These are phyloP conservation scores for Cudoniella acicularis DNA, from an alignment of 495 filamentous ascomycete genomes.

Conservation along the genomic window DNA sequence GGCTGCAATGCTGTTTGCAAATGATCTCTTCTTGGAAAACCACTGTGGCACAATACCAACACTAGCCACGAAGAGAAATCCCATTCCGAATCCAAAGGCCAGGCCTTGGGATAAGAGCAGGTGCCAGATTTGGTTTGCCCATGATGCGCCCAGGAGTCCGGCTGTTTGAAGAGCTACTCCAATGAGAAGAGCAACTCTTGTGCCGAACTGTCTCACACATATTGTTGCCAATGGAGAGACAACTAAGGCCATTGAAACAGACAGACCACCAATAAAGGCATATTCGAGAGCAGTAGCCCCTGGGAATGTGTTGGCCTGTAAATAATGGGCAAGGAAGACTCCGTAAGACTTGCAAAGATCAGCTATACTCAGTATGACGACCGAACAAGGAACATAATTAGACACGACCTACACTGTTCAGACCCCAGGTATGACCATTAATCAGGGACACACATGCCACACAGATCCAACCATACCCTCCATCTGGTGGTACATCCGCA, in stretches of 20 bases:
- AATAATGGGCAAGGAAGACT: conserved; percentile 62
- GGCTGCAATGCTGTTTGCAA: conserved; percentile 65
- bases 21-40: conserved; percentile 59
- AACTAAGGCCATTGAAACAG: conserved; percentile 55
- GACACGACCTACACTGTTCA: conserved; percentile 25
- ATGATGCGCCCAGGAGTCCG: conserved; percentile 54
- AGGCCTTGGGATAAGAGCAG: conserved; percentile 68
- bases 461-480: conserved; percentile 56
- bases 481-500: conserved; percentile 38
- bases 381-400: not conserved
- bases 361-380: conserved; percentile 6
- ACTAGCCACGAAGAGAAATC: conserved; percentile 65
- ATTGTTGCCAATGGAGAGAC: conserved; percentile 56
- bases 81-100: conserved; percentile 68
- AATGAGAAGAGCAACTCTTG: conserved; percentile 46
- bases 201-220: conserved; percentile 46
- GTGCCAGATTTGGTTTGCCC: conserved; percentile 58
- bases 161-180: conserved; percentile 52
- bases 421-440: conserved; percentile 31
- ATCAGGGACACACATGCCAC: conserved; percentile 48
- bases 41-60: conserved; percentile 66
- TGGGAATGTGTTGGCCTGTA: conserved; percentile 51
- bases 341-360: conserved; percentile 46
- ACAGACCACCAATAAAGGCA: conserved; percentile 67
- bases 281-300: conserved; percentile 55